Conservation (phyloP, 1,284 basidiomycete genomes). For the Ceratobasidium sp. region DNA sequence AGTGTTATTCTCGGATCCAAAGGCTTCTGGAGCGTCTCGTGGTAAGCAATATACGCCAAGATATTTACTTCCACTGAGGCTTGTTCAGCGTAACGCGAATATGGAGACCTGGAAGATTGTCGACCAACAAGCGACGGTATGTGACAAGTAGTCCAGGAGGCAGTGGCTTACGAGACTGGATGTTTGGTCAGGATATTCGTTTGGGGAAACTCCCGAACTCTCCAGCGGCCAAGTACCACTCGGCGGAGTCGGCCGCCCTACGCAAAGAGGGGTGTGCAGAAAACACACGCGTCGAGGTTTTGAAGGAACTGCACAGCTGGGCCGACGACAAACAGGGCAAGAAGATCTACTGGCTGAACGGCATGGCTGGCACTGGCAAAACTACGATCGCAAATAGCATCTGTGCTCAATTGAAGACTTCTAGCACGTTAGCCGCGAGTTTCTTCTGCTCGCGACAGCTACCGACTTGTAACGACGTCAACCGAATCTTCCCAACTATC, state of each 20-base stretch:
- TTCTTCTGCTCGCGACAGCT: constrained; percentile 18
- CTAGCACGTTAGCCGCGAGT: neutral
- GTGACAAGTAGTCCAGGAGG: neutral
- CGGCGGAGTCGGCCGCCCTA: neutral
- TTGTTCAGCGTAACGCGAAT: constrained; percentile 1
- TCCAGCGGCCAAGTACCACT: neutral
- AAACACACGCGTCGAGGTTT: neutral
- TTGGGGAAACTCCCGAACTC: neutral
- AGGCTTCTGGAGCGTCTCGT: neutral
- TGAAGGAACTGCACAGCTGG: neutral
- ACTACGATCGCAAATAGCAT: constrained; percentile 3
- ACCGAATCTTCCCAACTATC: neutral
- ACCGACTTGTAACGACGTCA: neutral
- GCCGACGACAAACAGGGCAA: neutral
- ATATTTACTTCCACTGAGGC: neutral
- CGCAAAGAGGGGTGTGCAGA: neutral
- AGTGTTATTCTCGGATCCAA: neutral
- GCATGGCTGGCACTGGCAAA: constrained; percentile 21
- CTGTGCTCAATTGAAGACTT: neutral
- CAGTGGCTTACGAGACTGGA: neutral
- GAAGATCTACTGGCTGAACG: constrained; percentile 15
- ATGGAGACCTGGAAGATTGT: neutral
- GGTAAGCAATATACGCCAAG: neutral
- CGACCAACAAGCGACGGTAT: neutral
- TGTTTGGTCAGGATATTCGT: neutral